Conservation (phyloP, 495 filamentous ascomycete genomes). For the Schizothecium vesticola region DNA sequence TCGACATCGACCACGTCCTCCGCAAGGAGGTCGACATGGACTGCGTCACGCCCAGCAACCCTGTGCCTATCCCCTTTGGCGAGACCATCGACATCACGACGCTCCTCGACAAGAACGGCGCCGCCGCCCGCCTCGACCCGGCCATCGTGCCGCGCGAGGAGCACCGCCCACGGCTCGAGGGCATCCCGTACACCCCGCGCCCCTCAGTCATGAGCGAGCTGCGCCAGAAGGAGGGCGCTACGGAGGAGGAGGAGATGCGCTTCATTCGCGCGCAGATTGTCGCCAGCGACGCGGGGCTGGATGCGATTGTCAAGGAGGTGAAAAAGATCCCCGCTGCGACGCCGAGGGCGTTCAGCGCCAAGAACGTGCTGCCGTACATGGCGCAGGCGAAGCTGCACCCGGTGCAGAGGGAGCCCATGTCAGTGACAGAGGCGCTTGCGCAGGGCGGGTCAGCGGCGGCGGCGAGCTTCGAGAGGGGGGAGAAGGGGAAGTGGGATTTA, state of each 20-base stretch:
- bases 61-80: slow-evolving; percentile 70
- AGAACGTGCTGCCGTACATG: slow-evolving; percentile 27
- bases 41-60: slow-evolving; percentile 86
- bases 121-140: slow-evolving; percentile 59
- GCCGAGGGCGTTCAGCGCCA: slow-evolving; percentile 2
- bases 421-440: slow-evolving; percentile 20
- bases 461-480: not conserved
- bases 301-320: slow-evolving; percentile 62
- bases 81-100: slow-evolving; percentile 75
- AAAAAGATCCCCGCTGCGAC: slow-evolving; percentile 13
- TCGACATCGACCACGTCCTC: slow-evolving; percentile 89
- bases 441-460: not conserved
- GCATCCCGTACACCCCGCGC: slow-evolving; percentile 62
- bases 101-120: slow-evolving; percentile 62
- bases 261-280: slow-evolving; percentile 84
- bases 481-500: not conserved
- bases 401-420: slow-evolving; percentile 25
- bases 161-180: slow-evolving; percentile 47
- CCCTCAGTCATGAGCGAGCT: slow-evolving; percentile 74
- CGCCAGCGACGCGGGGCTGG: slow-evolving; percentile 65
- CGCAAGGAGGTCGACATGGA: slow-evolving; percentile 98
- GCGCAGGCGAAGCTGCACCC: slow-evolving; percentile 22
- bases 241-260: slow-evolving; percentile 37
- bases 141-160: slow-evolving; percentile 42
- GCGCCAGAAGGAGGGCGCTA: slow-evolving; percentile 27